phyloP scores from a whole-genome alignment of 371 early-diverging fungal genomes.

The Massospora cicadina region DNA sequence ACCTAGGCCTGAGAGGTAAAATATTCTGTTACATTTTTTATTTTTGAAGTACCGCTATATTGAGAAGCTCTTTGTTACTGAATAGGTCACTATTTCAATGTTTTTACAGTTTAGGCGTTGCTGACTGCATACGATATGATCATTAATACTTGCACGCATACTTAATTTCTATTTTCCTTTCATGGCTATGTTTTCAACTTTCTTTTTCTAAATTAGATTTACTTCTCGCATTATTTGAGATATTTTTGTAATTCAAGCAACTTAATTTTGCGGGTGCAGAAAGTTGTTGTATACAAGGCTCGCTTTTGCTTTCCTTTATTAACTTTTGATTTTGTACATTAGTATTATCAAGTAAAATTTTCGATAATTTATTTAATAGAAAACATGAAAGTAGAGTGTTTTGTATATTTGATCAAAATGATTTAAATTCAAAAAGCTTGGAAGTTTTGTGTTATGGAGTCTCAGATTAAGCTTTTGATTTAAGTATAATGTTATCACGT shows the following conservation, averaged over 20 bases:
- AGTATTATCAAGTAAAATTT: too few relatives aligned
- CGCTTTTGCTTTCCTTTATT: too few relatives aligned
- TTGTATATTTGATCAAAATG: too few relatives aligned
- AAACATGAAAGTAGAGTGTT: too few relatives aligned
- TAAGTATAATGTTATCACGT: background rate
- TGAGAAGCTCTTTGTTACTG: background rate
- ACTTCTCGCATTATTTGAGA: too few relatives aligned
- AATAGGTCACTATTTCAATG: background rate
- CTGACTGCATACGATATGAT: background rate
- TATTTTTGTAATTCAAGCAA: too few relatives aligned
- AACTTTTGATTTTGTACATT: too few relatives aligned
- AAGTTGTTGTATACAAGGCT: too few relatives aligned
- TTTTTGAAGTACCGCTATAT: background rate
- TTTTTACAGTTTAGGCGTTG: background rate
- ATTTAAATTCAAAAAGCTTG: too few relatives aligned
- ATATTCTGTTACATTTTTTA: background rate
- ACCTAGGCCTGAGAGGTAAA: background rate
- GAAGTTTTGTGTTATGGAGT: background rate
- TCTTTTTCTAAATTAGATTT: background rate
- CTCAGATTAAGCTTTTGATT: background rate
- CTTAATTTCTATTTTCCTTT: background rate
- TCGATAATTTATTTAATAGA: too few relatives aligned
- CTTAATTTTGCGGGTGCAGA: too few relatives aligned
- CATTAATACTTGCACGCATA: background rate
- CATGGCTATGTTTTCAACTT: background rate